Base-by-base conservation (phyloP, 2,329 filamentous ascomycete genomes). In the Aspergillus fischeri region DNA sequence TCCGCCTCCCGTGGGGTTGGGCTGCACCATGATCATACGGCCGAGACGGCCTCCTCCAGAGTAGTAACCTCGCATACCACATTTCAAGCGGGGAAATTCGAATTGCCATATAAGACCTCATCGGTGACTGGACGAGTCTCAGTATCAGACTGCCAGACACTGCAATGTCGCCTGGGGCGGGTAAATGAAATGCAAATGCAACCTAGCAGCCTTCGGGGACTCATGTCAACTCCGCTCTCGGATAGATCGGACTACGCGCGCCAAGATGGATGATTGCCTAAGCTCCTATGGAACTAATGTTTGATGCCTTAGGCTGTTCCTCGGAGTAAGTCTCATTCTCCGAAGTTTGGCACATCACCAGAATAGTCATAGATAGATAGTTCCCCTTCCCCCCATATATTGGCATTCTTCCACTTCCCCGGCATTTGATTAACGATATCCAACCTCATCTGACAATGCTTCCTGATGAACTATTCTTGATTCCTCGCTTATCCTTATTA, bases 1-100 rank as follows among this genome's bases (percentile, higher is more conserved):
- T 63, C 65, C 65, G 64, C 51, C 45, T 41, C 20, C 42, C 42
- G 42, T 45, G 42, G 42, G 42, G 42, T 61, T 45, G 8, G 9
- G 14, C 14, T 7, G 32, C 32, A 38, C 14, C 29, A 9, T 45
- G 42, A 24, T 45, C 20, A 21, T 45, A 24, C 42, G 42, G 17
- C n/a, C 14, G 32, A 38, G 32, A 38, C 32, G 32, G 32, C 11
- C 11, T 17, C 14, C 14, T 17, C 32, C 14, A 38, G 32, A 17
- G 32, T 35, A 38, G 3, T 17, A 17, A 7, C 14, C 32, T 17
- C 14, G 6, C 32, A 32, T 17, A n/a, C 2, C 14, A 38, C 5
- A 14, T 38, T 17, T 17, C 5, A 38, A 2, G 14, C 14, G 14
- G 32, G 14, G 32, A 17, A 17, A 4, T 6, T 17, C 1, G 32